Evolutionary conservation across 805 yeast species (phyloP).

Genomic region (Suhomyces pyralidae): DNA sequence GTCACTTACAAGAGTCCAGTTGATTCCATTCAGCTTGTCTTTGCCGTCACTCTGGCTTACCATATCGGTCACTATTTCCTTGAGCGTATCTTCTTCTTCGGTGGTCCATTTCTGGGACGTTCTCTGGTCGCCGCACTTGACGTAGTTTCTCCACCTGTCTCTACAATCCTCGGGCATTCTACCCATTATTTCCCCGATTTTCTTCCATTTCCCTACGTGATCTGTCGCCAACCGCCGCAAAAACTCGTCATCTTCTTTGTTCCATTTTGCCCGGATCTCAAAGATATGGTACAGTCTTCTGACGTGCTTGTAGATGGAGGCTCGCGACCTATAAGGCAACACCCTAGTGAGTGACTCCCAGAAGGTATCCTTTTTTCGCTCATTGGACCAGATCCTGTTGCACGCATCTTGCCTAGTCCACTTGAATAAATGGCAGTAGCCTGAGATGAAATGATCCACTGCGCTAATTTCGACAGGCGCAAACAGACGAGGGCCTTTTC

Average conservation of each 20-base stretch:
- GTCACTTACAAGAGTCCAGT: conserved; percentile 92
- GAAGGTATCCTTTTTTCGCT: conserved; percentile 79
- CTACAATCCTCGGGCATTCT: conserved; percentile 98
- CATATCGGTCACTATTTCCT: conserved; percentile 51
- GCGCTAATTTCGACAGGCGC: conserved; percentile 64
- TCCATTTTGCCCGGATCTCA: conserved; percentile 88
- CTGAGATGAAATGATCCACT: conserved; percentile 67
- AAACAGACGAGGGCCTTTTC: conserved; percentile 44
- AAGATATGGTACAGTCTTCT: conserved; percentile 86
- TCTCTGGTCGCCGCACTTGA: conserved; percentile 82
- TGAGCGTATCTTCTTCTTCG: conserved; percentile 65
- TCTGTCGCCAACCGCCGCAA: conserved; percentile 61
- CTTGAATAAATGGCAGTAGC: conserved; percentile 62
- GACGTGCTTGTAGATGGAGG: conserved; percentile 90
- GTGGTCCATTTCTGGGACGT: conserved; percentile 75
- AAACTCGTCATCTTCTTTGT: conserved; percentile 70
- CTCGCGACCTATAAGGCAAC: conserved; percentile 80
- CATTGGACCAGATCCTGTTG: conserved; percentile 83
- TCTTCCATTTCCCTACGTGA: conserved; percentile 84
- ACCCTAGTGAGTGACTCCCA: conserved; percentile 84
- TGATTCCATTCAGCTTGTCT: conserved; percentile 46
- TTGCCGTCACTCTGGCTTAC: conserved; percentile 17
- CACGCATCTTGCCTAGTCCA: conserved; percentile 69
- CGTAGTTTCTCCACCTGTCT: conserved; percentile 94
- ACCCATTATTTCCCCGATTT: conserved; percentile 72